These are phyloP conservation scores for Lecanoromycetidae sp. DNA, from an alignment of 2,329 filamentous ascomycete species.

Conservation along the genomic window DNA sequence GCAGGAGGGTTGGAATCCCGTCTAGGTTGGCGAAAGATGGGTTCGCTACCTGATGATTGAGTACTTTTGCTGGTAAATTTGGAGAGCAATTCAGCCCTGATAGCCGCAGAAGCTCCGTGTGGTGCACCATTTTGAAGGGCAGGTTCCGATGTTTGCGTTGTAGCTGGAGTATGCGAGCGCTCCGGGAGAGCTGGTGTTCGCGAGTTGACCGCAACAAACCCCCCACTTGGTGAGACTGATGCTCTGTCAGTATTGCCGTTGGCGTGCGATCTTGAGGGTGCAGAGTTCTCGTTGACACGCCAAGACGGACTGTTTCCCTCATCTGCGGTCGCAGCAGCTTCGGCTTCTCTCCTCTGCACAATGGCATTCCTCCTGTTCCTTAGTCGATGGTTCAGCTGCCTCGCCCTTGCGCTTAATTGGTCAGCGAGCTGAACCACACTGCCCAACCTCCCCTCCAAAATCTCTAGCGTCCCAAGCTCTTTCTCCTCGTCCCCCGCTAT, in stretches of 20 bases:
- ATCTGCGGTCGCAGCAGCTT: slow-evolving; percentile 28
- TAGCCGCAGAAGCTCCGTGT: slow-evolving; percentile 44
- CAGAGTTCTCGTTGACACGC: too few relatives aligned
- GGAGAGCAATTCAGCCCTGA: slow-evolving; percentile 48
- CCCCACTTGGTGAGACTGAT: slow-evolving; percentile 36
- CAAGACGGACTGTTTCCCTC: slow-evolving; percentile 12
- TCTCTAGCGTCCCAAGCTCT: slow-evolving; percentile 71
- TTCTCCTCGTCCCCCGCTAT: slow-evolving; percentile 78
- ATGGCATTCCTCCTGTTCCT: slow-evolving; percentile 65
- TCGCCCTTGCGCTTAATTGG: slow-evolving; percentile 59
- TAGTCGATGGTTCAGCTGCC: slow-evolving; percentile 70
- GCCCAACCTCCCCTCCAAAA: slow-evolving; percentile 65
- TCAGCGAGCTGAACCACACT: slow-evolving; percentile 72
- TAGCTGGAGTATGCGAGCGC: neutral
- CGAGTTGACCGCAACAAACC: slow-evolving; percentile 49
- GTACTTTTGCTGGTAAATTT: slow-evolving; percentile 52
- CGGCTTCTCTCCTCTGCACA: slow-evolving; percentile 46
- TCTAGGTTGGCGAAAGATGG: slow-evolving; percentile 20
- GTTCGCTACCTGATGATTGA: slow-evolving; percentile 17
- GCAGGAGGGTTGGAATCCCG: neutral
- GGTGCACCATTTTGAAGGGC: slow-evolving; percentile 37
- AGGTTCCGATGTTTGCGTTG: slow-evolving; percentile 30
- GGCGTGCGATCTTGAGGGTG: slow-evolving; percentile 15
- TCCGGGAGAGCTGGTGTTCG: slow-evolving; percentile 20
- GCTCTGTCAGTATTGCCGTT: slow-evolving; percentile 22